Conservation (phyloP, 139 green algal genomes). For the Pedinophyceae sp. region DNA sequence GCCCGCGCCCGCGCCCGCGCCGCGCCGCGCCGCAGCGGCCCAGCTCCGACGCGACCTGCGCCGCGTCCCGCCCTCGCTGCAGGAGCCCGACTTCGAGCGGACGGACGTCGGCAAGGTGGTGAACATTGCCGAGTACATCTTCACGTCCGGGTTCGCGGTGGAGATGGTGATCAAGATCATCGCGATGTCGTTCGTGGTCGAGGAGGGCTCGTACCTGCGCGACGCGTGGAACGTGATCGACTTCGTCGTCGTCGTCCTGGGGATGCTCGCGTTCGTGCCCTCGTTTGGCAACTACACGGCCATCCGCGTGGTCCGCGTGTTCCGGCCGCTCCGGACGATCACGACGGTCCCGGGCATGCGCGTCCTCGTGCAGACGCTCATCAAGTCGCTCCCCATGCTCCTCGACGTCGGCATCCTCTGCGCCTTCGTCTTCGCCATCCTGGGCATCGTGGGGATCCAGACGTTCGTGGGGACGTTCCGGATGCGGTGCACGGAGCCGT, state of each 20-base stretch:
- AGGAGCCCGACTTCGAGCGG: not conserved
- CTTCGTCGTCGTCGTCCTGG: conserved; percentile 24
- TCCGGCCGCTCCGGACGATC: conserved; percentile 44
- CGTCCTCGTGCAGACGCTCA: conserved; percentile 44
- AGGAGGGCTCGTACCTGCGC: conserved; percentile 15
- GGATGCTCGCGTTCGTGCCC: conserved; percentile 11
- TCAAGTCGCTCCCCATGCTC: conserved; percentile 47
- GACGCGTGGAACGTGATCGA: conserved; percentile 33
- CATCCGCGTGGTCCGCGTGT: conserved; percentile 39
- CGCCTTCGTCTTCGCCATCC: conserved; percentile 50
- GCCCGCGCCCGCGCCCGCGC: not conserved
- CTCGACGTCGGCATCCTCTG: conserved; percentile 48
- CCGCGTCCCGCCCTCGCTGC: not conserved
- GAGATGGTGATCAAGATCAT: conserved; percentile 20
- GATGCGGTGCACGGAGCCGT: conserved; percentile 10
- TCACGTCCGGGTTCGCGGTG: not conserved
- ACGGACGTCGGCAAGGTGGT: not conserved
- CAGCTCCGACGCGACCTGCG: not conserved
- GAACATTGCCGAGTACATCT: conserved; percentile 1
- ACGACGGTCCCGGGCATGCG: conserved; percentile 13
- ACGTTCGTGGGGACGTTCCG: conserved; percentile 32
- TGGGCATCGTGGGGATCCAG: conserved; percentile 52
- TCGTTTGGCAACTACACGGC: conserved; percentile 30
- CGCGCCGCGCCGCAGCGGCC: not conserved
- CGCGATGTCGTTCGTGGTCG: conserved; percentile 14